These are phyloP conservation scores for Detonula confervacea DNA, from an alignment of 352 stramenopile species.

Conservation along the genomic window DNA sequence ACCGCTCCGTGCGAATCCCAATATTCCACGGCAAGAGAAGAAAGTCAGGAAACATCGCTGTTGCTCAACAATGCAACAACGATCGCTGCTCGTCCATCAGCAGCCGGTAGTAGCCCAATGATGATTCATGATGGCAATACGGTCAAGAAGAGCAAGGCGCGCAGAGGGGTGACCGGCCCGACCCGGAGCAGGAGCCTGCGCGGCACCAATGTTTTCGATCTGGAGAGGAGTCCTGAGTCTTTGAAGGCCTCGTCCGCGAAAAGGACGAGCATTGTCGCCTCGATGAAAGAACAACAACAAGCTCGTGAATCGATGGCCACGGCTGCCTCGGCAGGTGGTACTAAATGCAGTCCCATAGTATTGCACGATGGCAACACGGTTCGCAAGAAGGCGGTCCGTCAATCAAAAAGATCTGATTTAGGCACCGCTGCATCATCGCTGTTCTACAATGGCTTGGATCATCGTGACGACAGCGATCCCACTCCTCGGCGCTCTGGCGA, in stretches of 20 bases:
- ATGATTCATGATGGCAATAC: conserved; percentile 25
- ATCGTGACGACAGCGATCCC: conserved; percentile 7
- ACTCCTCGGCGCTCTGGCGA: conserved; percentile 33
- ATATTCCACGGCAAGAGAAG: conserved; percentile 39
- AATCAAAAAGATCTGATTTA: conserved; percentile 1
- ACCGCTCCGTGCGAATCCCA: conserved; percentile 27
- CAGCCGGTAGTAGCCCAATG: conserved; percentile 10
- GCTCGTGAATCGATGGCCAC: conserved; percentile 20
- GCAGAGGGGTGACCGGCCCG: not conserved
- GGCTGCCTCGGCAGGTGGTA: conserved; percentile 5
- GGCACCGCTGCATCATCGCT: no score
- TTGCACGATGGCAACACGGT: conserved; percentile 50
- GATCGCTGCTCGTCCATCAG: no score
- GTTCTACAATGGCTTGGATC: no score
- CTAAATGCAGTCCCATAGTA: conserved; percentile 27
- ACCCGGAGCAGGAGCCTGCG: not conserved
- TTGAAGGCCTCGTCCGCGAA: no score
- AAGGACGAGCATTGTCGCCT: no score
- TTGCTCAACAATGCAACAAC: not conserved
- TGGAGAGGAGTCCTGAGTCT: conserved; percentile 9
- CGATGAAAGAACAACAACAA: no score
- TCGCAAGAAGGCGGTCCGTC: conserved; percentile 7
- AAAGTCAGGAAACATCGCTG: conserved; percentile 26
- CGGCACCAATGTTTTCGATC: conserved; percentile 13
- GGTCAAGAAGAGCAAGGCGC: conserved; percentile 9